Percentiles rank a stretch among this genome's conserved stretches.
These are phyloP conservation scores for Populus simonii DNA, from an alignment of 345 rosid species.

Conservation along the genomic window DNA sequence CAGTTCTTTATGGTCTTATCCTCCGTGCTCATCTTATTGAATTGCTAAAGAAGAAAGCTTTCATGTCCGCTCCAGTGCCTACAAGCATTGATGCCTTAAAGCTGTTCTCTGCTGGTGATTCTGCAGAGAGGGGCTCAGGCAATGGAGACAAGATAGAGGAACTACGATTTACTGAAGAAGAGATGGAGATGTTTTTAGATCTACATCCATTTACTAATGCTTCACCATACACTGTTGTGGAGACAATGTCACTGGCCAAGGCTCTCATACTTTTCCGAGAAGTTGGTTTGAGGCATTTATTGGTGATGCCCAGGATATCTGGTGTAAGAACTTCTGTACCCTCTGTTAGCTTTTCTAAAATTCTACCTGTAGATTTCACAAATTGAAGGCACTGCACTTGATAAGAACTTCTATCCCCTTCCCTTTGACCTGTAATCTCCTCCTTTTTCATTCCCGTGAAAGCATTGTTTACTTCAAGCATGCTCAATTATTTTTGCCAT, in stretches of 20 bases:
- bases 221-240: conserved; percentile 90
- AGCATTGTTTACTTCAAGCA: not conserved
- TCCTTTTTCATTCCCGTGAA: not conserved
- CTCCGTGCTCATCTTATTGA: conserved; percentile 76
- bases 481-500: not conserved
- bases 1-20: conserved; percentile 68
- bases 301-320: conserved; percentile 73
- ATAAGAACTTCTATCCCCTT: not conserved
- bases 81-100: conserved; percentile 33
- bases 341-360: not conserved
- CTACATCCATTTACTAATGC: conserved; percentile 84
- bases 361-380: not conserved
- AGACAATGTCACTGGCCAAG: conserved; percentile 91
- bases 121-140: conserved; percentile 78
- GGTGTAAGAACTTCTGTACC: conserved; percentile 44
- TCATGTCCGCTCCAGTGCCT: conserved; percentile 44
- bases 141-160: conserved; percentile 59
- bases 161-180: conserved; percentile 61
- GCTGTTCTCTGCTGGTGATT: conserved; percentile 56
- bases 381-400: not conserved
- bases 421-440: not conserved
- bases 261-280: conserved; percentile 79
- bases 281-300: conserved; percentile 80
- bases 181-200: conserved; percentile 86
- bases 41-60: conserved; percentile 64